Evolutionary conservation across 1,284 basidiomycete species (phyloP), one percentile per base, ranked within the genome.

Genomic region (Pholiota adiposa): DNA sequence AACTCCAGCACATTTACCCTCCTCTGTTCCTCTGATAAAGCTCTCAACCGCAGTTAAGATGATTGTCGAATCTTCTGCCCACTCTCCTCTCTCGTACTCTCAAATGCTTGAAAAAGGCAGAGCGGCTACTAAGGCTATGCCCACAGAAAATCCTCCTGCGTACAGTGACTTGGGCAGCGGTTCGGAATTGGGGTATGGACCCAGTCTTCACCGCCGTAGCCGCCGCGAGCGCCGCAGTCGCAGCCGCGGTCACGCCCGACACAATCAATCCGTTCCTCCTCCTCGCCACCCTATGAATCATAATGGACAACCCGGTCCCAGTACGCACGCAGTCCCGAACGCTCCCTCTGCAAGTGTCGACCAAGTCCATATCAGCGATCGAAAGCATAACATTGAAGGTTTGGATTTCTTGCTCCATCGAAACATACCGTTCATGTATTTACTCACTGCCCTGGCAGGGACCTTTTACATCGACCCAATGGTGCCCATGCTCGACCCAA

Each of bases 381-480:
- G 50, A n/a, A 58, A 53, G 40, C 51, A 58, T 46, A 53, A 52
- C 29, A 53, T 58, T 21, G 51, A 52, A 34, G 56, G 56, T 53
- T 14, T 23, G 36, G n/a, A n/a, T 19, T 18, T 27, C 21, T 18
- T 16, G 29, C 36, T 38, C 16, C 14, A 38, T n/a, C 4, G 7
- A 11, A 31, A 31, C 29, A 31, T 31, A 31, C 29, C 36, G 14
- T 16, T 38, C 12, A 38, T 12, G 9, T 7, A 12, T 4, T n/a
- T 38, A n/a, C 36, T 14, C 16, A 4, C 16, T 38, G 31, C 29
- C 29, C 29, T 9, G 36, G 23, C 53, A 78, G 77, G 78, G 14
- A 75, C 74, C 8, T 79, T 75, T 56, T 74, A 73, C 55, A 69
- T 80, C 43, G 74, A 77, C 58, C 75, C 78, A 6, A 52, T 59